Conservation (phyloP, 768 basidiomycete species). For the Phylloporus arenicola region DNA sequence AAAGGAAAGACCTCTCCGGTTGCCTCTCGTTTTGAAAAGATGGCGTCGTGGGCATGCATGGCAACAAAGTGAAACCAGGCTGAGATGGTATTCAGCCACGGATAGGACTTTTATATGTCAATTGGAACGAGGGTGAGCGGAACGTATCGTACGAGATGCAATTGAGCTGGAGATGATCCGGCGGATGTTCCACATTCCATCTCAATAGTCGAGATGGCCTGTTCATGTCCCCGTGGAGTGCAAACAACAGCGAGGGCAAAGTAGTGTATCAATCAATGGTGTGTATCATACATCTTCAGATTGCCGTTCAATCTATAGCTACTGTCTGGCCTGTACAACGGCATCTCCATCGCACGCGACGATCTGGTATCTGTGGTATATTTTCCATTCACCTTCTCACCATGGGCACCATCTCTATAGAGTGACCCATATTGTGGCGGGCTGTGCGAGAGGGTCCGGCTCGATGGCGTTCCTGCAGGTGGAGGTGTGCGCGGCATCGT, state of each 20-base stretch:
- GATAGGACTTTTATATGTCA: neutral
- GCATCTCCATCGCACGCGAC: slow-evolving; percentile 4
- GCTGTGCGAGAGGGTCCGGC: neutral
- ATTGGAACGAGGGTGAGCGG: neutral
- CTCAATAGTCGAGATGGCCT: too few species aligned
- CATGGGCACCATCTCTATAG: neutral
- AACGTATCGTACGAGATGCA: too few species aligned
- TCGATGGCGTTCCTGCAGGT: neutral
- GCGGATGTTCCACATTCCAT: neutral
- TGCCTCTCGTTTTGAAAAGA: slow-evolving; percentile 8
- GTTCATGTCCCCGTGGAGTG: too few species aligned
- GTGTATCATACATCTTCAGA: neutral
- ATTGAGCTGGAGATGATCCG: too few species aligned
- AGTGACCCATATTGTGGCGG: neutral
- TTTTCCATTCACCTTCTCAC: neutral
- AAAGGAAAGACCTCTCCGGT: slow-evolving; percentile 21
- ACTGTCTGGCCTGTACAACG: neutral
- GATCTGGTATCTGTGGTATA: neutral
- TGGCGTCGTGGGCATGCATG: neutral
- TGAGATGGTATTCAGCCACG: neutral
- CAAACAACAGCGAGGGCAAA: too few species aligned
- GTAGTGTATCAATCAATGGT: neutral
- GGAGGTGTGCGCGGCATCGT: neutral
- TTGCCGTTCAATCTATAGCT: slow-evolving; percentile 1
- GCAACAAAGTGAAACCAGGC: neutral